Conservation (phyloP, 805 yeast genomes). For the Scheffersomyces spartinae region DNA sequence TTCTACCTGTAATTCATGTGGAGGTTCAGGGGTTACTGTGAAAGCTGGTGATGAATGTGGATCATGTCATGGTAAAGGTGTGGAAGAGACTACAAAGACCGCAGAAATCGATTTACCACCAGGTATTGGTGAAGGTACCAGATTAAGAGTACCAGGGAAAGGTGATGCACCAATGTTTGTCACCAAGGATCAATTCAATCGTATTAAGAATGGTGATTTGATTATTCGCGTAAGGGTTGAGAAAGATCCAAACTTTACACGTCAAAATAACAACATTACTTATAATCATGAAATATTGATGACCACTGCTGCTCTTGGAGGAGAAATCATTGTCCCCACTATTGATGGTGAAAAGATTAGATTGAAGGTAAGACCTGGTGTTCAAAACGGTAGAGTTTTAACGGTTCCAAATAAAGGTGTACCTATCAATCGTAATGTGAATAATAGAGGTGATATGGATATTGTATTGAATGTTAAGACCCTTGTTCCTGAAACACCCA, state of each 20-base stretch:
- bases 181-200: conserved; percentile 59
- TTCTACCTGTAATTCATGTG: conserved; percentile 79
- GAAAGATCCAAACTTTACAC: conserved; percentile 59
- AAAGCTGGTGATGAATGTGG: conserved; percentile 59
- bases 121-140: conserved; percentile 79
- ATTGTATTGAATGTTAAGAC: conserved; percentile 64
- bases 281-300: conserved; percentile 62
- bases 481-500: conserved; percentile 64
- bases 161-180: conserved; percentile 79
- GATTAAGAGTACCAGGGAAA: conserved; percentile 73
- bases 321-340: conserved; percentile 83
- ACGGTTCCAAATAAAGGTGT: conserved; percentile 82
- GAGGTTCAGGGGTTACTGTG: conserved; percentile 77
- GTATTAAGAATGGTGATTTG: conserved; percentile 74
- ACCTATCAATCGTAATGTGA: conserved; percentile 45
- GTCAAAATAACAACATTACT: conserved; percentile 57
- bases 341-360: conserved; percentile 68
- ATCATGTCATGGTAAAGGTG: conserved; percentile 87
- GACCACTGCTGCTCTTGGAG: conserved; percentile 97
- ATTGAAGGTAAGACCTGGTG: conserved; percentile 73
- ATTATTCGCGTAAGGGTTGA: conserved; percentile 69
- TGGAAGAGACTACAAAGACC: conserved; percentile 50
- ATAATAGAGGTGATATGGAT: conserved; percentile 68
- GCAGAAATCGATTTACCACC: conserved; percentile 79
- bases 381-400: conserved; percentile 63